These are phyloP conservation scores for Candida sanyiensis DNA, from an alignment of 805 yeast species.

Conservation along the genomic window DNA sequence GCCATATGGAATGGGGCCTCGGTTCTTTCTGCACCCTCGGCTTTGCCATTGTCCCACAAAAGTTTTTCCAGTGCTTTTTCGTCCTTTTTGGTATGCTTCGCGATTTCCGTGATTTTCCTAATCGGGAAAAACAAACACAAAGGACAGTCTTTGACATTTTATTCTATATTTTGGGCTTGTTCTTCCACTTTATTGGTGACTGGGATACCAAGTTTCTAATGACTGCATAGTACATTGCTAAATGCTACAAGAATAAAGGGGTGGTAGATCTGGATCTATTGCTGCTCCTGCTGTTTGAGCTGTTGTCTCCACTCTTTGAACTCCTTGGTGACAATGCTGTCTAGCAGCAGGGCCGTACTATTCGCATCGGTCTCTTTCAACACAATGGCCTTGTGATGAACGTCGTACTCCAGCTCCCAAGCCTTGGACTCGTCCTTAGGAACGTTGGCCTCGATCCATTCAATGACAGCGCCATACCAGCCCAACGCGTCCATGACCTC, in stretches of 20 bases:
- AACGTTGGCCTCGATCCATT: constrained; percentile 60
- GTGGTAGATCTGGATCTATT: too few species aligned
- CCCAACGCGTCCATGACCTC: constrained; percentile 74
- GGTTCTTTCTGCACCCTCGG: too few species aligned
- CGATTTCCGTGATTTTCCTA: not conserved
- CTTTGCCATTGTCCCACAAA: too few species aligned
- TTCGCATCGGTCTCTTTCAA: constrained; percentile 41
- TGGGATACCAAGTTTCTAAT: too few species aligned
- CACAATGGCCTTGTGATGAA: constrained; percentile 46
- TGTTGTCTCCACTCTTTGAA: constrained; percentile 49
- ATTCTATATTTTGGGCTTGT: too few species aligned
- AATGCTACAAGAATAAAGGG: too few species aligned
- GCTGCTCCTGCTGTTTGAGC: constrained; percentile 5
- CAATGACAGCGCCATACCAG: constrained; percentile 80
- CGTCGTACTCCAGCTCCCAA: constrained; percentile 52
- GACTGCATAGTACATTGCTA: too few species aligned
- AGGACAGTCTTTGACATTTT: too few species aligned
- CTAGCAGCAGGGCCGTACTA: constrained; percentile 31
- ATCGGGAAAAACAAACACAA: too few species aligned
- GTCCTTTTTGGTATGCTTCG: not conserved
- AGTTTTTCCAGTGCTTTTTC: not conserved
- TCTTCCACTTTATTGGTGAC: too few species aligned
- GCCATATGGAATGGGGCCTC: too few species aligned
- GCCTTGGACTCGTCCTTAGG: constrained; percentile 50
- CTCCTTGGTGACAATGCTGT: constrained; percentile 43